Percentiles rank a stretch among this genome's conserved stretches.
These are phyloP conservation scores for Dipteronia sinensis DNA, from an alignment of 345 rosid genomes.

Conservation along the genomic window DNA sequence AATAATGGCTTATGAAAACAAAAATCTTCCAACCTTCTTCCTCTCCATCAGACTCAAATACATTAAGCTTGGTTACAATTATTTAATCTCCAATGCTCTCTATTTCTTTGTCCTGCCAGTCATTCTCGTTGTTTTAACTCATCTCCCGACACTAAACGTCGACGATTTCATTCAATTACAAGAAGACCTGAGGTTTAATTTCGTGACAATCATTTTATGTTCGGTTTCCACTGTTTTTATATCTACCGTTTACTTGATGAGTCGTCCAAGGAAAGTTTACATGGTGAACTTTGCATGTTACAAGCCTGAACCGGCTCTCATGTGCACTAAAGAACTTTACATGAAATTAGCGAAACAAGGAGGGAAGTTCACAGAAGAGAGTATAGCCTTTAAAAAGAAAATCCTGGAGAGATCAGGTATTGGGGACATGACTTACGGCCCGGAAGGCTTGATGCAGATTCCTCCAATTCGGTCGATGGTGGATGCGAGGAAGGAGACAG, in stretches of 20 bases:
- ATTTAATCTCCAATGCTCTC: slow-evolving; percentile 35
- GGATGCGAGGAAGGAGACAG: slow-evolving; percentile 42
- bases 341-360: no score
- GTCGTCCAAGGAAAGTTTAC: no score
- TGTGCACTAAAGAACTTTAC: no score
- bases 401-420: slow-evolving; percentile 43
- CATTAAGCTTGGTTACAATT: slow-evolving; percentile 45
- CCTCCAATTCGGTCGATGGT: slow-evolving; percentile 27
- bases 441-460: slow-evolving; percentile 23
- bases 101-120: slow-evolving; percentile 29
- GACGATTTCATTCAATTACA: slow-evolving; percentile 15
- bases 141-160: slow-evolving; percentile 22
- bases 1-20: slow-evolving; percentile 10
- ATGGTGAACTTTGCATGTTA: no score
- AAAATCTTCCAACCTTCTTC: slow-evolving; percentile 30
- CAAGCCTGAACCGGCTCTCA: no score
- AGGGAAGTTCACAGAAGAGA: slow-evolving; percentile 29
- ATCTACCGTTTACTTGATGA: neutral
- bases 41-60: slow-evolving; percentile 35
- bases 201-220: slow-evolving; percentile 16
- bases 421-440: slow-evolving; percentile 32
- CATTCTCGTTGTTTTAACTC: slow-evolving; percentile 4
- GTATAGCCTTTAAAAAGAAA: slow-evolving; percentile 35
- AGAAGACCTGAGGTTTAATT: slow-evolving; percentile 21
- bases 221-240: slow-evolving; percentile 18